Evolutionary conservation across 306 rosid genomes (phyloP), one percentile per base, ranked within the genome.

Genomic region (Carpinus fangiana): DNA sequence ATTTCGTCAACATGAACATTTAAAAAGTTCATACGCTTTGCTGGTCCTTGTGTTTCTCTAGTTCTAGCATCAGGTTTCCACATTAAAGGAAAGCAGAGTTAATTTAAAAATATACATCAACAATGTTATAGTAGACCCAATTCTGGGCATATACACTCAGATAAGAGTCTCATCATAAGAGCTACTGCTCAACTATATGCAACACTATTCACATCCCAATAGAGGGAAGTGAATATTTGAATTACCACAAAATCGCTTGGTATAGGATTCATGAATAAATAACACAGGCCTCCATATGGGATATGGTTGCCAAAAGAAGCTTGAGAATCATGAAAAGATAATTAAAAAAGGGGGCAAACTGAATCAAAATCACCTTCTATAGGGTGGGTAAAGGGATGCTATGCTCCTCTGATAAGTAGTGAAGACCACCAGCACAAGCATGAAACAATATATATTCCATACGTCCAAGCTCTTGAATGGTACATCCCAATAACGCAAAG

Each of bases 401-500:
- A 82, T 2, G 83, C 95, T 56, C 79, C 95, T 56, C 79, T 75
- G 46, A 55, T 87, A 52, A 73, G 75, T 14, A 69, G 82, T 28
- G 87, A 80, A 84, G 76, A 86, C 85, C 84, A 86, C 85, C 85
- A 94, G 18, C 83, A 86, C 78, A 89, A 87, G 81, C 82, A 87
- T 76, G 87, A n/a, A 66, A 74, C 54, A 79, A 86, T 66, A 72
- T 86, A 34, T 68, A 78, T 75, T 78, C 46, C 83, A 82, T 20
- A 82, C 38, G 74, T 73, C 85, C 84, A 82, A 61, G 81, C 80
- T 81, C 71, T 86, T 73, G 89, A 80, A 20, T 36, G 88, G 89
- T 65, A 57, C 98, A 94, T 92, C 86, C 73, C 75, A 45, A 65
- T 38, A 78, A 73, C 8, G 18, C 11, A 79, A 43, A 82, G 66